Evolutionary conservation across 2,329 filamentous ascomycete genomes (phyloP).

Genomic region (Microdochium paspali): DNA sequence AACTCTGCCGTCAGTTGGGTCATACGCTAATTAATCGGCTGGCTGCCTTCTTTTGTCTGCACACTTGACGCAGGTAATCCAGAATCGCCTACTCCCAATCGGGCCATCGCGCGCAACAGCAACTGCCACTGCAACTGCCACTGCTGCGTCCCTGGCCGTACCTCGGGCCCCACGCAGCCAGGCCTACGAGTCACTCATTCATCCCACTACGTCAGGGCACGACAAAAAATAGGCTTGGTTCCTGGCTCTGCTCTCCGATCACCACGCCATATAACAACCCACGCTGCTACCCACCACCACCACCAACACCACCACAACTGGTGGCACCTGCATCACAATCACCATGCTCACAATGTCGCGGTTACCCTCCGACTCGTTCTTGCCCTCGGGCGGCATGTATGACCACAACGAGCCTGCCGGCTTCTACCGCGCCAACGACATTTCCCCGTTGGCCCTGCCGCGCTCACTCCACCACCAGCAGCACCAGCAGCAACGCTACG

Average conservation of each 20-base stretch:
- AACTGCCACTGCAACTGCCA: background rate
- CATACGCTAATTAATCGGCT: too few species aligned
- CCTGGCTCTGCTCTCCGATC: background rate
- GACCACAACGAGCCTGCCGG: constrained; percentile 24
- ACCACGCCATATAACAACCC: background rate
- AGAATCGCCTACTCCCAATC: too few species aligned
- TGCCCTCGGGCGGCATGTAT: constrained; percentile 26
- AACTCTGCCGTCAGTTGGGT: too few species aligned
- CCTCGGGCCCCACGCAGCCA: background rate
- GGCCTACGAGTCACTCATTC: background rate
- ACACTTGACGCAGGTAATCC: too few species aligned
- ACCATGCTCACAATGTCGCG: constrained; percentile 29
- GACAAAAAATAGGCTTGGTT: background rate
- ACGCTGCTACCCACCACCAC: background rate
- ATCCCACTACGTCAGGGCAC: background rate
- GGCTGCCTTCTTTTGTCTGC: too few species aligned
- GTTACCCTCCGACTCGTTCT: constrained; percentile 30
- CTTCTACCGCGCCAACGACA: constrained; percentile 4
- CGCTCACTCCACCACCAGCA: constrained; percentile 20
- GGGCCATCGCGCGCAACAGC: too few species aligned
- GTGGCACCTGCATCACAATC: constrained; percentile 1
- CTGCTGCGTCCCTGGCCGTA: background rate
- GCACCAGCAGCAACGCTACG: constrained; percentile 27
- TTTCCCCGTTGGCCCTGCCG: constrained; percentile 29
- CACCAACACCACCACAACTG: background rate